Percentiles rank a stretch among this genome's conserved stretches.
These are phyloP conservation scores for Microascus cirrosus DNA, from an alignment of 2,329 filamentous ascomycete genomes.

Conservation along the genomic window DNA sequence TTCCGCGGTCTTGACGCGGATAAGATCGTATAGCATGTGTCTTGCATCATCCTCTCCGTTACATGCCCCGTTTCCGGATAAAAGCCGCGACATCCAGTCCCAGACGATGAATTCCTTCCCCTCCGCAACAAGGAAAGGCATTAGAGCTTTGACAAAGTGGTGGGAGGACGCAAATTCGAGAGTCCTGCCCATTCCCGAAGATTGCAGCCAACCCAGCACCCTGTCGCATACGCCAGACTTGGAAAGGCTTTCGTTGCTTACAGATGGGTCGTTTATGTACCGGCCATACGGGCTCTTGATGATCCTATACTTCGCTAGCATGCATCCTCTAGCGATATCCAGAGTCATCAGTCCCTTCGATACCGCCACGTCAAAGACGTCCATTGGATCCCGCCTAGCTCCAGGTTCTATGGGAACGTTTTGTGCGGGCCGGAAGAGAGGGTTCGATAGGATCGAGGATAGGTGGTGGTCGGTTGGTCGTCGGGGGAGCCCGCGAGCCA, in stretches of 20 bases:
- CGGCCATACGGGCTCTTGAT: neutral
- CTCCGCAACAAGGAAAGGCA: constrained; percentile 41
- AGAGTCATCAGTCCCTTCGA: constrained; percentile 45
- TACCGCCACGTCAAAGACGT: constrained; percentile 45
- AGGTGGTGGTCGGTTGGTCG: constrained; percentile 38
- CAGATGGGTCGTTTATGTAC: neutral
- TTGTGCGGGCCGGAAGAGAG: constrained; percentile 31
- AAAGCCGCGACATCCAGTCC: constrained; percentile 37
- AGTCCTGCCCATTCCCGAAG: constrained; percentile 33
- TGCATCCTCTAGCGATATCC: constrained; percentile 39
- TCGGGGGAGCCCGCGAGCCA: constrained; percentile 8
- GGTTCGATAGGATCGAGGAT: constrained; percentile 45
- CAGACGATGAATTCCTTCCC: constrained; percentile 37
- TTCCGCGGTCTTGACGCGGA: constrained; percentile 26
- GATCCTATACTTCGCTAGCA: constrained; percentile 30
- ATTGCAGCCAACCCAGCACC: constrained; percentile 42
- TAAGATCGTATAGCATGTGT: constrained; percentile 25
- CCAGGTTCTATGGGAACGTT: constrained; percentile 6
- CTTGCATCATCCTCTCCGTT: constrained; percentile 13
- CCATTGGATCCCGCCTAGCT: constrained; percentile 31
- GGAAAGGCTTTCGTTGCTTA: neutral
- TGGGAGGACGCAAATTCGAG: constrained; percentile 31
- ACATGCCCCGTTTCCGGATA: constrained; percentile 15
- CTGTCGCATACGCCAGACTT: neutral
- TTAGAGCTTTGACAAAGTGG: constrained; percentile 25